Percentiles rank a stretch among this genome's conserved stretches.
These are phyloP conservation scores for Lactarius sp. DNA, from an alignment of 768 basidiomycete genomes.

Conservation along the genomic window DNA sequence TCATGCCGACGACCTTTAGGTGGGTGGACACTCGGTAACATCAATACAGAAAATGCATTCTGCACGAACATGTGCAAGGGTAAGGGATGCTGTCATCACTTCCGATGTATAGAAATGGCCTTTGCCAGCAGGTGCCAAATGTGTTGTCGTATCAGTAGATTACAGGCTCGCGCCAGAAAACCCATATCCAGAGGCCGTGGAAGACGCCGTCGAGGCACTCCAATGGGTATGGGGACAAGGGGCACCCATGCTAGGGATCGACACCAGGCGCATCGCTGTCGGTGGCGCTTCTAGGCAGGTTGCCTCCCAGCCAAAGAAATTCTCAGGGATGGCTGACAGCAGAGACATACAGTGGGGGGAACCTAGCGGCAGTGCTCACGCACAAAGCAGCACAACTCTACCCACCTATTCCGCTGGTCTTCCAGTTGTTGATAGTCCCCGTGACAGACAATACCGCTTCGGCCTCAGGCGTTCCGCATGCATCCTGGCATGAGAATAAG, in stretches of 20 bases:
- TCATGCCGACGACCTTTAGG: constrained; percentile 36
- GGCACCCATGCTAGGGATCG: constrained; percentile 40
- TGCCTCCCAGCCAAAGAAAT: not conserved
- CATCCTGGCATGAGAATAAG: constrained; percentile 53
- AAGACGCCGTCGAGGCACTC: constrained; percentile 64
- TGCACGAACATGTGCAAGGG: constrained; percentile 55
- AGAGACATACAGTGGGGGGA: constrained; percentile 49
- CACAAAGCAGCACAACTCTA: constrained; percentile 51
- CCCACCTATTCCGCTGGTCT: constrained; percentile 50
- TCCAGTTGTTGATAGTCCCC: constrained; percentile 66
- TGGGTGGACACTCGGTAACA: constrained; percentile 73
- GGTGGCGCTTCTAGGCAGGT: constrained; percentile 67
- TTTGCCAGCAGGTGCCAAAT: constrained; percentile 44
- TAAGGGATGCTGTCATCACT: constrained; percentile 28
- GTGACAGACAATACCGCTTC: constrained; percentile 68
- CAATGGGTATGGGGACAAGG: constrained; percentile 56
- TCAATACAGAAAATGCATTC: constrained; percentile 56
- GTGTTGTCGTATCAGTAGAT: constrained; percentile 61
- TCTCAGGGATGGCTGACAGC: constrained; percentile 1
- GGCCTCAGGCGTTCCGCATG: constrained; percentile 34
- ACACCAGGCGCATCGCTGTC: constrained; percentile 54
- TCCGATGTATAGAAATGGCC: not conserved
- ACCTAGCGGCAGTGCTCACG: constrained; percentile 60
- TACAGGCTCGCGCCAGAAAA: constrained; percentile 71
- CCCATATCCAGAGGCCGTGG: constrained; percentile 65